phyloP scores from a whole-genome alignment of 768 basidiomycete species.

The Panaeolus cyanescens region DNA sequence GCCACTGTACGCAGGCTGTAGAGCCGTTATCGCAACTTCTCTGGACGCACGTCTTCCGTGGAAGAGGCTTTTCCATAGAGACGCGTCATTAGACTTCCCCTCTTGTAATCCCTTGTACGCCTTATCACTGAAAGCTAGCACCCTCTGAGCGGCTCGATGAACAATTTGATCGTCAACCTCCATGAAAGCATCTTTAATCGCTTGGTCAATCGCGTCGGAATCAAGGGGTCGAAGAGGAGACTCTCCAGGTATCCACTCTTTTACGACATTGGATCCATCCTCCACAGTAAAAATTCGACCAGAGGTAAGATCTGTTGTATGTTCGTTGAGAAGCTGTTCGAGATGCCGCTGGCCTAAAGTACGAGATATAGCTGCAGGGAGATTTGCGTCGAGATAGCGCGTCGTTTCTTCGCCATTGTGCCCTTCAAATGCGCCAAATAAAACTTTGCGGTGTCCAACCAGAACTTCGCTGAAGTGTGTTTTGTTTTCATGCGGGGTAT shows the following conservation, averaged over 20 bases:
- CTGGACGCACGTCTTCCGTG: conserved; percentile 13
- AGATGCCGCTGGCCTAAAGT: conserved; percentile 27
- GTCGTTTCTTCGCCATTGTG: conserved; percentile 35
- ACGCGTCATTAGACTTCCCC: conserved; percentile 4
- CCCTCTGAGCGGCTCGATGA: conserved; percentile 27
- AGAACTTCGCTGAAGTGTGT: not conserved
- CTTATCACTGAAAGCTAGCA: conserved; percentile 11
- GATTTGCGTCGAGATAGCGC: conserved; percentile 28
- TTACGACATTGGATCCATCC: too few species aligned
- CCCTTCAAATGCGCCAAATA: conserved; percentile 31
- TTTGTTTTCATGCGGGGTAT: conserved; percentile 14
- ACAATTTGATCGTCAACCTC: conserved; percentile 42
- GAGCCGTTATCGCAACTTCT: conserved; percentile 25
- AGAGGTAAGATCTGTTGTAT: too few species aligned
- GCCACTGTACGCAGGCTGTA: conserved; percentile 36
- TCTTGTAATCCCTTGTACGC: conserved; percentile 5
- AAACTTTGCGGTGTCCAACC: conserved; percentile 21
- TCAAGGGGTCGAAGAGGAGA: conserved; percentile 22
- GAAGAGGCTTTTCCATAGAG: conserved; percentile 6
- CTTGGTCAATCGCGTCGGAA: conserved; percentile 30
- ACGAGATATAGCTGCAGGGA: conserved; percentile 26
- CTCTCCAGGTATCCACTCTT: conserved; percentile 8
- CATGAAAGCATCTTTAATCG: conserved; percentile 38
- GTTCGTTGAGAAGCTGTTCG: not conserved
- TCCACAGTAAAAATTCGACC: too few species aligned